Evolutionary conservation across 2,329 filamentous ascomycete genomes (phyloP).

Genomic region (Laburnicola sp.): DNA sequence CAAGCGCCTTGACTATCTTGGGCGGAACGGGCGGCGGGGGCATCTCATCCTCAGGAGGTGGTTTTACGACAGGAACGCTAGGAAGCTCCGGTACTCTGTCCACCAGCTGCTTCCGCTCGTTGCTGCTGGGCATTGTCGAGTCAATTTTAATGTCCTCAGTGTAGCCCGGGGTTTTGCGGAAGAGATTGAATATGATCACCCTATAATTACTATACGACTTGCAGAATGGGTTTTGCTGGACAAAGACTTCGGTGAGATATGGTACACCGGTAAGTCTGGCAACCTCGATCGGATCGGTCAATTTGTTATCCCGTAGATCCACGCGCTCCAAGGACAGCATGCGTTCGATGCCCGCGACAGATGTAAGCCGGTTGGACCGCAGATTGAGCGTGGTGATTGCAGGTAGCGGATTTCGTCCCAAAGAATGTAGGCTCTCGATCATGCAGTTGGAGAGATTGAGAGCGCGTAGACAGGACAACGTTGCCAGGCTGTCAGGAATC

Average conservation of each 20-base stretch:
- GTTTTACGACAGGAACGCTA: conserved; percentile 76
- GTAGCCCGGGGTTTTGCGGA: conserved; percentile 86
- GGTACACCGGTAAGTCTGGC: conserved; percentile 88
- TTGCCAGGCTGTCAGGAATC: conserved; percentile 87
- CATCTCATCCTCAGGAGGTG: conserved; percentile 61
- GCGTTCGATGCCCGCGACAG: conserved; percentile 86
- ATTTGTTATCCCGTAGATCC: conserved; percentile 85
- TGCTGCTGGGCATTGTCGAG: conserved; percentile 76
- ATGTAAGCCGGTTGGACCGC: conserved; percentile 81
- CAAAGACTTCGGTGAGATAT: conserved; percentile 89
- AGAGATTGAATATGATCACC: conserved; percentile 92
- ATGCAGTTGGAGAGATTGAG: conserved; percentile 96
- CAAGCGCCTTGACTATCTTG: conserved; percentile 51
- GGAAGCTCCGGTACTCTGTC: conserved; percentile 78
- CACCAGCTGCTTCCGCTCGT: conserved; percentile 80
- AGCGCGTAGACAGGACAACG: conserved; percentile 82
- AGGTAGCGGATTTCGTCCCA: conserved; percentile 82
- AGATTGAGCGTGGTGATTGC: conserved; percentile 93
- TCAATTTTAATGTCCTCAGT: conserved; percentile 91
- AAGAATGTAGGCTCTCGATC: conserved; percentile 90
- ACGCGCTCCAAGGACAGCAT: conserved; percentile 85
- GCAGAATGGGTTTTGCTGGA: conserved; percentile 88
- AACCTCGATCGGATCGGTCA: conserved; percentile 89
- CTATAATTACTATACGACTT: conserved; percentile 84
- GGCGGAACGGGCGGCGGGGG: conserved; percentile 62